Percentiles rank a stretch among this genome's conserved stretches.
These are phyloP conservation scores for Astraeus odoratus DNA, from an alignment of 768 basidiomycete species.

Conservation along the genomic window DNA sequence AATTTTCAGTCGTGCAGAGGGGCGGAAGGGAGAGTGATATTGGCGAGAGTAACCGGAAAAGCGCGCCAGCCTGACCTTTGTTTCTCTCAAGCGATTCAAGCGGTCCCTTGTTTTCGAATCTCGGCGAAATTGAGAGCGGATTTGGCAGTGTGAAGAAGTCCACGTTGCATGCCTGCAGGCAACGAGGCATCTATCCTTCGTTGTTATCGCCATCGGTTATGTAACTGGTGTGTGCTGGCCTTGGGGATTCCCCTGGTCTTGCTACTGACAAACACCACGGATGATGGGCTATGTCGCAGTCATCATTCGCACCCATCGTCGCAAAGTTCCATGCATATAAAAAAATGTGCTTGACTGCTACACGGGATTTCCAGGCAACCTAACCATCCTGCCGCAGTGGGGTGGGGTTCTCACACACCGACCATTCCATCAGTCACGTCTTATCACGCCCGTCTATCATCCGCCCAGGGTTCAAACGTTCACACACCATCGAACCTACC, in stretches of 20 bases:
- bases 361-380: too few relatives aligned
- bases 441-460: constrained; percentile 37
- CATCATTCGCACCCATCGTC: too few relatives aligned
- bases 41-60: constrained; percentile 43
- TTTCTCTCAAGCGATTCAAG: constrained; percentile 29
- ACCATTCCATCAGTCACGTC: constrained; percentile 44
- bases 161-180: constrained; percentile 82
- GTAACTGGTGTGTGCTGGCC: constrained; percentile 30
- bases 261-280: too few relatives aligned
- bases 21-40: constrained; percentile 29
- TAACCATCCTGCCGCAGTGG: too few relatives aligned
- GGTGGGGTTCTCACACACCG: constrained; percentile 27
- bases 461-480: constrained; percentile 17
- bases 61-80: constrained; percentile 48
- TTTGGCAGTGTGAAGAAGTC: constrained; percentile 34
- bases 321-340: too few relatives aligned
- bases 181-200: constrained; percentile 29
- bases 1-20: constrained; percentile 43
- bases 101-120: constrained; percentile 18
- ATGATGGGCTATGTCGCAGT: too few relatives aligned
- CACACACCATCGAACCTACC: constrained; percentile 27
- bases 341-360: too few relatives aligned
- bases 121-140: constrained; percentile 42
- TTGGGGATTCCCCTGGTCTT: too few relatives aligned
- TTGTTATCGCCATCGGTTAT: constrained; percentile 36